phyloP scores from a whole-genome alignment of 768 basidiomycete genomes.

The Glaciozyma antarctica region DNA sequence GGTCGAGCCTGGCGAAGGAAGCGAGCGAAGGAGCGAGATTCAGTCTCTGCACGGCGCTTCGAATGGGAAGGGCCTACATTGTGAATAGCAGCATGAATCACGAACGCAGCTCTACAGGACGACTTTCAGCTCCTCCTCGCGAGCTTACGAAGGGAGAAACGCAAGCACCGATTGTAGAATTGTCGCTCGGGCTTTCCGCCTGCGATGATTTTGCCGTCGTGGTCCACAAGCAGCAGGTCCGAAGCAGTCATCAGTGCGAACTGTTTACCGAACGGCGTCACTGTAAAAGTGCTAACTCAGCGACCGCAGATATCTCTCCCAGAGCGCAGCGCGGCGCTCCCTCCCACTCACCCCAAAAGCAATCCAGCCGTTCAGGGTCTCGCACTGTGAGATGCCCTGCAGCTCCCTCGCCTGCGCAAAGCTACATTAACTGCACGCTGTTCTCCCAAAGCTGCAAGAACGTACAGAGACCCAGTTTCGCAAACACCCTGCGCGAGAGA shows the following conservation, averaged over 20 bases:
- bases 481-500: conserved; percentile 5
- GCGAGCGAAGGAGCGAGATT: too few relatives aligned
- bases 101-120: conserved; percentile 2
- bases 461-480: conserved; percentile 1
- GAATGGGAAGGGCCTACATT: not conserved
- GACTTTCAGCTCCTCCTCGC: not conserved
- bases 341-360: not conserved
- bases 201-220: conserved; percentile 26
- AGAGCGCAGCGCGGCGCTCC: too few relatives aligned
- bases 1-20: conserved; percentile 1
- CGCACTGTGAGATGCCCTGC: conserved; percentile 7
- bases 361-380: not conserved
- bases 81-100: conserved; percentile 4
- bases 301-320: not conserved
- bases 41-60: too few relatives aligned
- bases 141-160: too few relatives aligned
- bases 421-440: too few relatives aligned
- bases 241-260: conserved; percentile 34
- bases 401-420: not conserved
- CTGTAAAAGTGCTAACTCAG: not conserved
- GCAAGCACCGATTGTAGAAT: conserved; percentile 9
- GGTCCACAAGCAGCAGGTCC: conserved; percentile 33
- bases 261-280: conserved; percentile 34
- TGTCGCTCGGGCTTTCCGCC: conserved; percentile 32
- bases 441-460: not conserved